These are phyloP conservation scores for Pleurotus sapidus DNA, from an alignment of 768 basidiomycete species.

Conservation along the genomic window DNA sequence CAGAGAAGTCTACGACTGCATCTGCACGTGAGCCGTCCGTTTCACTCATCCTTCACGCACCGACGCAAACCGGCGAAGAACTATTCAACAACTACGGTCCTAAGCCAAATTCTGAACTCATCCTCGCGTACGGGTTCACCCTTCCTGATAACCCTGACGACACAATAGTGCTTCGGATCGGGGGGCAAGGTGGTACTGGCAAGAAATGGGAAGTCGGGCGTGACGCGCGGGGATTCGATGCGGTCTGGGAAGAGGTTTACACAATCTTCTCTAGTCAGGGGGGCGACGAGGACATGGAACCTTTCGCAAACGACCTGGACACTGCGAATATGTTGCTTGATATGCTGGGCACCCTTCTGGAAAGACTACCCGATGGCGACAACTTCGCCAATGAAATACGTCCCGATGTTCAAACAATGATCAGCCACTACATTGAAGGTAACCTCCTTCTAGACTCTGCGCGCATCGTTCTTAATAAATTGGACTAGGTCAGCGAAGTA, in stretches of 20 bases:
- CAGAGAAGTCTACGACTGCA: conserved; percentile 18
- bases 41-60: conserved; percentile 57
- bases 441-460: conserved; percentile 4
- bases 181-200: conserved; percentile 38
- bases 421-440: conserved; percentile 69
- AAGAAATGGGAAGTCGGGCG: conserved; percentile 66
- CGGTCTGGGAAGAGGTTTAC: conserved; percentile 58
- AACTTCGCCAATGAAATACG: conserved; percentile 10
- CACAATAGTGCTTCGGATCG: conserved; percentile 77
- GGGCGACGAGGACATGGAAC: conserved; percentile 21
- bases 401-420: conserved; percentile 61
- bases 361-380: conserved; percentile 39
- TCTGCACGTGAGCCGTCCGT: conserved; percentile 23
- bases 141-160: conserved; percentile 80
- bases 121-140: conserved; percentile 91
- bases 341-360: conserved; percentile 57
- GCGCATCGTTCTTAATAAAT: background rate
- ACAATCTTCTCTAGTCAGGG: conserved; percentile 18
- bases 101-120: conserved; percentile 86
- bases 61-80: conserved; percentile 44
- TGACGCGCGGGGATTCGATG: conserved; percentile 47
- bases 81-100: conserved; percentile 91
- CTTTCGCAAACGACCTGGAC: conserved; percentile 65
- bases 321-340: conserved; percentile 61
- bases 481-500: conserved; percentile 54